A percentile compares a stretch with the other conserved stretches of the same genome.
Conservation (phyloP, 2,329 filamentous ascomycete genomes). For the Calonectria hongkongensis region DNA sequence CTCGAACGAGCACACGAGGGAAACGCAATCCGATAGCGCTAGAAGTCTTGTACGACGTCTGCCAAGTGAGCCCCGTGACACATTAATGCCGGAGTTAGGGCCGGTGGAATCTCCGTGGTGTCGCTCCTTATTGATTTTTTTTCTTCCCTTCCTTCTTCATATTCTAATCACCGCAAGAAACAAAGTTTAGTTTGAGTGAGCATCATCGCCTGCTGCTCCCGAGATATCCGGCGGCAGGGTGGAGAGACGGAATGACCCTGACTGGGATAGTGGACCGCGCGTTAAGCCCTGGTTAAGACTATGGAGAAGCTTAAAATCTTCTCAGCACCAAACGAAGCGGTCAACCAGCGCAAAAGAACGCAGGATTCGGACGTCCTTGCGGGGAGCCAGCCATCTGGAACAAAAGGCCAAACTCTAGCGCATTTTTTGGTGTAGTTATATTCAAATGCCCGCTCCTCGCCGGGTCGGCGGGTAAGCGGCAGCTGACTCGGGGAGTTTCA, state of each 20-base stretch:
- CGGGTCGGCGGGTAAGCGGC: background rate
- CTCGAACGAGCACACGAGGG: background rate
- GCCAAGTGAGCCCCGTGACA: slow-evolving; percentile 11
- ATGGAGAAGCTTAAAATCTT: slow-evolving; percentile 22
- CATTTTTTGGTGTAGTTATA: background rate
- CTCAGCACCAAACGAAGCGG: background rate
- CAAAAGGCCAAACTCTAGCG: background rate
- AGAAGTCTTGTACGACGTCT: slow-evolving; percentile 16
- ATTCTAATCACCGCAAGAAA: background rate
- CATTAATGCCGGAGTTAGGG: background rate
- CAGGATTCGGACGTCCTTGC: too few relatives aligned
- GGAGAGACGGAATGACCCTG: slow-evolving; percentile 8
- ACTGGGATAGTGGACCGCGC: slow-evolving; percentile 1
- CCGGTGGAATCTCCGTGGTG: background rate
- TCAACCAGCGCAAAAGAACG: background rate
- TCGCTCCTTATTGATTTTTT: background rate
- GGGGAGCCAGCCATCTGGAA: background rate
- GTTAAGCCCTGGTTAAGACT: slow-evolving; percentile 7
- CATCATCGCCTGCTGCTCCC: slow-evolving; percentile 1
- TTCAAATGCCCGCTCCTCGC: background rate
- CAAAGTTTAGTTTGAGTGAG: slow-evolving; percentile 21
- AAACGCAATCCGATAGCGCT: slow-evolving; percentile 15
- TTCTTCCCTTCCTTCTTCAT: background rate
- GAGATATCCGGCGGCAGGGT: slow-evolving; percentile 21
- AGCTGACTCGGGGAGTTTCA: background rate